These are phyloP conservation scores for Penicillium sclerotigenum DNA, from an alignment of 2,329 filamentous ascomycete species.

Conservation along the genomic window DNA sequence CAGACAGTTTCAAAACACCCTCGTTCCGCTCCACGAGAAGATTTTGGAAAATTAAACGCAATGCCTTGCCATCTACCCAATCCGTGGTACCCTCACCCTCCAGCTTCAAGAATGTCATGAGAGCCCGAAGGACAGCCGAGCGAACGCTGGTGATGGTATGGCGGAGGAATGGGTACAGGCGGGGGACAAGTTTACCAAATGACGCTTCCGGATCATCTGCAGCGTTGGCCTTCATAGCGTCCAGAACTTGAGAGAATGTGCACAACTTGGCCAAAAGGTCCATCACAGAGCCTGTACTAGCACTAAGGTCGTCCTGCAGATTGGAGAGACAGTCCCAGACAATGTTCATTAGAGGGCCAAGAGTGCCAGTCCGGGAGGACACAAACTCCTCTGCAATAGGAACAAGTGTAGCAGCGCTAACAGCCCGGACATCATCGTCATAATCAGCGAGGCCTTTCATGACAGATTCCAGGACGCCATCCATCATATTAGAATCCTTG, in stretches of 20 bases:
- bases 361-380: conserved; percentile 70
- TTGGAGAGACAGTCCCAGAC: conserved; percentile 98
- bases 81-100: conserved; percentile 75
- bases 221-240: conserved; percentile 90
- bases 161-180: conserved; percentile 90
- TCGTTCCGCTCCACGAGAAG: conserved; percentile 88
- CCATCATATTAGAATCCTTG: conserved; percentile 78
- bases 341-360: conserved; percentile 83
- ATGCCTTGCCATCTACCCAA: conserved; percentile 86
- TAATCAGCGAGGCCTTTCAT: conserved; percentile 90
- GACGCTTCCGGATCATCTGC: conserved; percentile 79
- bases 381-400: conserved; percentile 96
- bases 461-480: conserved; percentile 85
- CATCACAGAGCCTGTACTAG: conserved; percentile 98
- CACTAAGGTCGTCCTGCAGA: conserved; percentile 93
- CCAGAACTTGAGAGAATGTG: conserved; percentile 85
- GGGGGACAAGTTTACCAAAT: conserved; percentile 86
- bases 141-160: conserved; percentile 97
- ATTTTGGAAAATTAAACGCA: conserved; percentile 91
- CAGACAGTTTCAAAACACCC: conserved; percentile 73
- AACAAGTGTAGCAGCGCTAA: conserved; percentile 94
- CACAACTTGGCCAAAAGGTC: conserved; percentile 94
- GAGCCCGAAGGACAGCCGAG: conserved; percentile 84
- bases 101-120: conserved; percentile 88
- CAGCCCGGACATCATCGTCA: conserved; percentile 94